Base-by-base conservation (phyloP, 192 early-diverging fungal species). In the Piromyces finnis region DNA sequence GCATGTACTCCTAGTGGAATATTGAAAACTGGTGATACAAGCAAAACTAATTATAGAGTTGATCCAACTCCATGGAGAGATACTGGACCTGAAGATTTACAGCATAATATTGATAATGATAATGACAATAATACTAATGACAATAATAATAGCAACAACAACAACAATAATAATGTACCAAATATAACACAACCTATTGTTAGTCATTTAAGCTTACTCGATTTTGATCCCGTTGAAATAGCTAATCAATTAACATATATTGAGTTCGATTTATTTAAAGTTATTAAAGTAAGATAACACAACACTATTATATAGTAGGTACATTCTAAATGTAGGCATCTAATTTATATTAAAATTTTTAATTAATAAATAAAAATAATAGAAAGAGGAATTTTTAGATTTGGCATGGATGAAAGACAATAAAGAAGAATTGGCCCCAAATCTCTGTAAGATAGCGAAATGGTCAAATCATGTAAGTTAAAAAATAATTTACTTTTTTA, bases 381-480 rank as follows among this genome's bases (percentile, higher is more conserved):
- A 88, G 87, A 79, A 84, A 27, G 51, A 84, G 12, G 89, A 90
- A 83, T 85, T 90, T 78, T 77, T 90, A 0, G 87, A 86, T 80
- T 80, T 88, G 77, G 83, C 84, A 1, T 90, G 89, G 89, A 89
- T 90, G 87, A 88, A 88, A 77, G 87, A 86, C 22, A 86, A 85
- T 84, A 90, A 89, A 80, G 89, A 90, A 32, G 82, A 81, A 18
- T 79, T 81, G n/a, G 85, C 89, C 9, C 86, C 89, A 1, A 90
- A 89, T 78, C 85, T 90, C 37, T 82, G 86, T 17, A 78, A 82
- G 28, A 90, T 90, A 86, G 85, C 85, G 4, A 82, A 87, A 29
- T 90, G 89, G 89, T 88, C 85, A 5, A 90, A 90, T 80, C 89
- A 90, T 82, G n/a, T n/a, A n/a, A n/a, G n/a, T n/a, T n/a, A n/a